A percentile compares a stretch with the other conserved stretches of the same genome.
These are phyloP conservation scores for Gaertneriomyces semiglobifer DNA, from an alignment of 192 early-diverging fungal genomes.

Conservation along the genomic window DNA sequence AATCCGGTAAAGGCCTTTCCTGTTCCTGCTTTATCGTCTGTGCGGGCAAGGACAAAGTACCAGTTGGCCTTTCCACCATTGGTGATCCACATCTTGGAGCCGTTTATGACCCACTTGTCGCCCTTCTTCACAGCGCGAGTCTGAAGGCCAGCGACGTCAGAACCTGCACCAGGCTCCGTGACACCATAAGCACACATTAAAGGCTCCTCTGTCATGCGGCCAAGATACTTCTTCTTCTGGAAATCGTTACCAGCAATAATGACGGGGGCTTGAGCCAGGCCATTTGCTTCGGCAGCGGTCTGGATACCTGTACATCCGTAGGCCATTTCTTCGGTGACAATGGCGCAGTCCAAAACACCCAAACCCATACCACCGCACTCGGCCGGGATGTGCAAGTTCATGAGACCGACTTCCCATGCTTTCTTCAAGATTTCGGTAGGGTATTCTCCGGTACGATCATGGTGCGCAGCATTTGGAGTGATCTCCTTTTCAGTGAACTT, in stretches of 20 bases:
- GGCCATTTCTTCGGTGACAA: constrained; percentile 89
- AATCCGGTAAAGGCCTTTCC: constrained; percentile 92
- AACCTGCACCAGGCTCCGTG: constrained; percentile 53
- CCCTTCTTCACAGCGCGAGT: constrained; percentile 79
- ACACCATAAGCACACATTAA: constrained; percentile 93
- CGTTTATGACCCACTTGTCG: constrained; percentile 85
- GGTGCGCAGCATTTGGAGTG: constrained; percentile 84
- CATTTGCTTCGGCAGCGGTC: constrained; percentile 97
- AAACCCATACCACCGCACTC: constrained; percentile 85
- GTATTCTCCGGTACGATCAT: constrained; percentile 92
- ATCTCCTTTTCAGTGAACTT: constrained; percentile 88
- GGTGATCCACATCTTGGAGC: constrained; percentile 98
- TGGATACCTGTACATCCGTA: constrained; percentile 94
- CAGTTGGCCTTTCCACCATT: constrained; percentile 96
- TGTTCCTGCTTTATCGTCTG: constrained; percentile 71
- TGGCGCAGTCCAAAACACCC: constrained; percentile 79
- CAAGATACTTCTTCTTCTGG: constrained; percentile 96
- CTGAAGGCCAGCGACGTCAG: constrained; percentile 73
- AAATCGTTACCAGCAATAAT: constrained; percentile 81
- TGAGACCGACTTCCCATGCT: constrained; percentile 89
- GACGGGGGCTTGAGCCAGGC: constrained; percentile 85
- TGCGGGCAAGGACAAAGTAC: constrained; percentile 92
- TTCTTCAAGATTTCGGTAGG: constrained; percentile 64
- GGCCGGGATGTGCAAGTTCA: constrained; percentile 86
- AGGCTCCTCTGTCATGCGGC: constrained; percentile 93